Percentiles rank a stretch among this genome's conserved stretches.
Conservation (phyloP, 495 filamentous ascomycete species). For the Penicillium diatomitis region DNA sequence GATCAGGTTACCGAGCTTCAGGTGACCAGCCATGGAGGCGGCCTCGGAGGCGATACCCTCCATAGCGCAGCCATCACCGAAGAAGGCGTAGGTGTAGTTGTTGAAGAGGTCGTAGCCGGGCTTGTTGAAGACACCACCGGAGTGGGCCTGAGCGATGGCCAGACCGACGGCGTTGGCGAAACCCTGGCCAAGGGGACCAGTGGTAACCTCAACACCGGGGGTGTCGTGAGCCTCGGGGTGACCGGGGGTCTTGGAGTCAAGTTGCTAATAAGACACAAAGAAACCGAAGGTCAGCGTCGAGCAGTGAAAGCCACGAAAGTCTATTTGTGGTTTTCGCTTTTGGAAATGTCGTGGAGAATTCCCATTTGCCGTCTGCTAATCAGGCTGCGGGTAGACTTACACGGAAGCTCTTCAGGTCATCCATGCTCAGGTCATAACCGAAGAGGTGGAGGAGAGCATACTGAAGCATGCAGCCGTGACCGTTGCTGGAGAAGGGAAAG, state of each 20-base stretch:
- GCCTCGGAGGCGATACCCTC: slow-evolving; percentile 95
- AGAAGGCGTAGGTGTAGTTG: slow-evolving; percentile 95
- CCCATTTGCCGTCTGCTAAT: too few relatives aligned
- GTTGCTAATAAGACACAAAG: slow-evolving; percentile 34
- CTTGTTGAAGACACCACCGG: slow-evolving; percentile 91
- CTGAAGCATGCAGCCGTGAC: slow-evolving; percentile 98
- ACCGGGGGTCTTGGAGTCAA: slow-evolving; percentile 92
- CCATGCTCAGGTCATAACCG: slow-evolving; percentile 75
- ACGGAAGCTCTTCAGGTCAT: slow-evolving; percentile 92
- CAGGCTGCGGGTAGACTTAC: slow-evolving; percentile 43
- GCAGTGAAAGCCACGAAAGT: too few relatives aligned
- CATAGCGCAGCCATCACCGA: slow-evolving; percentile 98
- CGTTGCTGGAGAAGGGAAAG: slow-evolving; percentile 57
- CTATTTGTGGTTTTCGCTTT: too few relatives aligned
- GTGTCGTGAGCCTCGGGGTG: slow-evolving; percentile 97
- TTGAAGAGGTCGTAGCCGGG: slow-evolving; percentile 82
- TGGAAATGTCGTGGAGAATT: too few relatives aligned
- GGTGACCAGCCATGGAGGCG: slow-evolving; percentile 83
- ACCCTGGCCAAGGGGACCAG: slow-evolving; percentile 91
- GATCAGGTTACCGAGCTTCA: slow-evolving; percentile 97
- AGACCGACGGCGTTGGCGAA: slow-evolving; percentile 94
- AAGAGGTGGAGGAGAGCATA: slow-evolving; percentile 97
- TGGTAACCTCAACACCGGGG: slow-evolving; percentile 94
- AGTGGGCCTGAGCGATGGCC: slow-evolving; percentile 89
- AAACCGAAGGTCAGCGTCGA: too few relatives aligned